These are phyloP conservation scores for Curvularia spicifera DNA, from an alignment of 2,329 filamentous ascomycete genomes.

Conservation along the genomic window DNA sequence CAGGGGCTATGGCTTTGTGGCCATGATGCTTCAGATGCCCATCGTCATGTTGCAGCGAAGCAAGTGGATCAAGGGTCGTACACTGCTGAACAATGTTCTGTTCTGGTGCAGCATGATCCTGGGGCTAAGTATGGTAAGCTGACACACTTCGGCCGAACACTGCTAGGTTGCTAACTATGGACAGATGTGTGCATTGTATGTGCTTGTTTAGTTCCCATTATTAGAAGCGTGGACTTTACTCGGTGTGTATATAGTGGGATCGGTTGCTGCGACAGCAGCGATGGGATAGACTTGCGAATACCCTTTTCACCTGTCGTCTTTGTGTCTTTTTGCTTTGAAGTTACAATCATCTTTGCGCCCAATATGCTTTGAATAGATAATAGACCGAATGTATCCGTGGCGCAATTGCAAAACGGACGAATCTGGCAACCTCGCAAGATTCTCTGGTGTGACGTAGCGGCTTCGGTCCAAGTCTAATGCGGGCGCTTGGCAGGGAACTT, in stretches of 20 bases:
- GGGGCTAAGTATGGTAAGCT: constrained; percentile 77
- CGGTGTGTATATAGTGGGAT: background rate
- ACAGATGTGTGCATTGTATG: constrained; percentile 51
- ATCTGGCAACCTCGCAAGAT: constrained; percentile 11
- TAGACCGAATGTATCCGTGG: background rate
- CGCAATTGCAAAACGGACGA: background rate
- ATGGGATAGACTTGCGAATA: constrained; percentile 24
- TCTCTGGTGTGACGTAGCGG: constrained; percentile 15
- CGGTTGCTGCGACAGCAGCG: constrained; percentile 2
- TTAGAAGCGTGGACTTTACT: background rate
- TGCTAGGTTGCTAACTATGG: constrained; percentile 19
- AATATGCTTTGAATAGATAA: background rate
- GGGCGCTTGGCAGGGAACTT: constrained; percentile 4
- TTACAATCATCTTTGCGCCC: background rate
- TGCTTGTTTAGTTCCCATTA: constrained; percentile 37
- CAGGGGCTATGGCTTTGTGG: constrained; percentile 88
- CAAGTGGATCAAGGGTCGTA: constrained; percentile 73
- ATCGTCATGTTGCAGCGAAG: constrained; percentile 92
- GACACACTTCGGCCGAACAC: constrained; percentile 19
- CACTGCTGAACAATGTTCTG: constrained; percentile 75
- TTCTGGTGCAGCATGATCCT: constrained; percentile 95
- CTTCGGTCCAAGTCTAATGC: constrained; percentile 5
- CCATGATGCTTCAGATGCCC: constrained; percentile 96
- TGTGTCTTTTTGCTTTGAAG: background rate
- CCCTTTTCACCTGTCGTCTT: constrained; percentile 19